Conservation (phyloP, 192 early-diverging fungal species). For the Coemansia sp. region DNA sequence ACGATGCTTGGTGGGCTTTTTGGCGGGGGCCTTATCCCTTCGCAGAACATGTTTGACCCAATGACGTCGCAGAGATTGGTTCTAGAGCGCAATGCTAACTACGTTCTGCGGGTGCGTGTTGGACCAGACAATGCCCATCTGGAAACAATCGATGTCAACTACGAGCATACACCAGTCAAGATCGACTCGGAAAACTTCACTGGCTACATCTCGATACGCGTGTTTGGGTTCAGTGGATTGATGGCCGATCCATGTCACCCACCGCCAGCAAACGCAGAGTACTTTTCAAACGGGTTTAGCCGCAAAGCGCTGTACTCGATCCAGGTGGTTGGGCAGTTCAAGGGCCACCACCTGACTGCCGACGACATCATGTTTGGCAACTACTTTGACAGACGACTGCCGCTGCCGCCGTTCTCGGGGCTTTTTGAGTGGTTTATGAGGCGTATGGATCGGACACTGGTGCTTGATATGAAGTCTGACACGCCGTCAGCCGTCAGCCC, state of each 20-base stretch:
- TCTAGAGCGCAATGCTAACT: slow-evolving; percentile 54
- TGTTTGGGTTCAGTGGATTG: slow-evolving; percentile 52
- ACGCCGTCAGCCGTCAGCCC: slow-evolving; percentile 53
- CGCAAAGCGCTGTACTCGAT: slow-evolving; percentile 55
- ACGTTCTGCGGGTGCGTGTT: slow-evolving; percentile 52
- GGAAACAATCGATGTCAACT: slow-evolving; percentile 53
- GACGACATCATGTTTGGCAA: slow-evolving; percentile 57
- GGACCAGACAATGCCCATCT: slow-evolving; percentile 46
- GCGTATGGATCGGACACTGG: slow-evolving; percentile 56
- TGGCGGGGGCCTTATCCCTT: slow-evolving; percentile 37
- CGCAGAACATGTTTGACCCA: slow-evolving; percentile 52
- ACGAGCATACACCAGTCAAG: slow-evolving; percentile 49
- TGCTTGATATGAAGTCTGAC: slow-evolving; percentile 54
- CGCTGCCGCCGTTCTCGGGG: slow-evolving; percentile 53
- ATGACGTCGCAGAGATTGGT: slow-evolving; percentile 46
- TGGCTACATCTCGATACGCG: slow-evolving; percentile 53
- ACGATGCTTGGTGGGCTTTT: slow-evolving; percentile 57
- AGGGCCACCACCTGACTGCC: slow-evolving; percentile 36
- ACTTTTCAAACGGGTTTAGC: slow-evolving; percentile 53
- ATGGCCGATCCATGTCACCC: slow-evolving; percentile 56
- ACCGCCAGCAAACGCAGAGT: slow-evolving; percentile 47
- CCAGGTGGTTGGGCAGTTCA: slow-evolving; percentile 52
- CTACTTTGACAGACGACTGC: slow-evolving; percentile 54
- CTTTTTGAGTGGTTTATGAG: slow-evolving; percentile 57
- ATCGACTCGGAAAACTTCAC: slow-evolving; percentile 49